Evolutionary conservation across 805 yeast species (phyloP).

Genomic region (Cyberlindnera mississippiensis): DNA sequence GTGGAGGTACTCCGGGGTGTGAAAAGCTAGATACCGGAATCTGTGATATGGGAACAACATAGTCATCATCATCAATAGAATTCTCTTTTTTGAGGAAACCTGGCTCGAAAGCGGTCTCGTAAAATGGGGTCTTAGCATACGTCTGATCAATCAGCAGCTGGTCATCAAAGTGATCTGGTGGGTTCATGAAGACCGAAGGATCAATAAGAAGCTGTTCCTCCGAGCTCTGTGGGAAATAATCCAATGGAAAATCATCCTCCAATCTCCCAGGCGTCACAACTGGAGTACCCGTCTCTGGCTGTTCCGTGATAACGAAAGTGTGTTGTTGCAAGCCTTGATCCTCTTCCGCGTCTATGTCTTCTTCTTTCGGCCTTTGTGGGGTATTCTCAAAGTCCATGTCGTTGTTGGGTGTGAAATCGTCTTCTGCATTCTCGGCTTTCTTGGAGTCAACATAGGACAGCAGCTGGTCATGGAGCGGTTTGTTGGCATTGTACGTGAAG

Average conservation of each 20-base stretch:
- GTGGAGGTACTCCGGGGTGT: too few relatives aligned
- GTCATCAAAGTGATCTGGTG: conserved; percentile 34
- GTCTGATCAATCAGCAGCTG: conserved; percentile 51
- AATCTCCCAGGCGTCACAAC: conserved; percentile 21
- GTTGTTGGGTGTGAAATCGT: background rate
- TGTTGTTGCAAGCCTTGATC: conserved; percentile 9
- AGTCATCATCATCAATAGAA: conserved; percentile 1
- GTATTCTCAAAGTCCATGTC: background rate
- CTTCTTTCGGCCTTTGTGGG: background rate
- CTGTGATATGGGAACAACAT: conserved; percentile 9
- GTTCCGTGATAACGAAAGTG: conserved; percentile 22
- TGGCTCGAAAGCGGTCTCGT: conserved; percentile 18
- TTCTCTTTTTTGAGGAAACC: conserved; percentile 4
- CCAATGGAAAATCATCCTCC: conserved; percentile 66
- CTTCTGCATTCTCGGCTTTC: conserved; percentile 11
- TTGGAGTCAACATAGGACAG: conserved; percentile 35
- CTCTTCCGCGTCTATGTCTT: conserved; percentile 1
- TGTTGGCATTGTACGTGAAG: conserved; percentile 57
- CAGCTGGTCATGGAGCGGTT: conserved; percentile 53
- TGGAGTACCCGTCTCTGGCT: conserved; percentile 17
- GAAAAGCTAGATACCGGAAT: background rate
- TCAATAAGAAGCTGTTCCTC: conserved; percentile 25
- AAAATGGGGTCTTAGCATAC: conserved; percentile 37
- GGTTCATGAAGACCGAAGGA: conserved; percentile 33
- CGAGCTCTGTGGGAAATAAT: conserved; percentile 46